phyloP scores from a whole-genome alignment of 1,284 basidiomycete species.

The Malassezia yamatoensis region DNA sequence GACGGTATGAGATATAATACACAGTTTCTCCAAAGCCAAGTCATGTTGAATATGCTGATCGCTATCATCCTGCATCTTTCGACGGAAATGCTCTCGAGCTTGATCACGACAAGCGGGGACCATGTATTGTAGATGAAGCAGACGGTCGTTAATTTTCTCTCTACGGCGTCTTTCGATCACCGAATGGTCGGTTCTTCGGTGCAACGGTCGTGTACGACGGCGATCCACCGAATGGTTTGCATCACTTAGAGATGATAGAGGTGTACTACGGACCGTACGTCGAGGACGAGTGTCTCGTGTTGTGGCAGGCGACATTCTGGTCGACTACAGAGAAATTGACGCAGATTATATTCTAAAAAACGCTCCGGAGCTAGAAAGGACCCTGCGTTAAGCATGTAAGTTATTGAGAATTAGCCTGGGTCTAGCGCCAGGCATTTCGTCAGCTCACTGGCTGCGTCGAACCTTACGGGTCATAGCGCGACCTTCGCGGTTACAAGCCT shows the following conservation, averaged over 20 bases:
- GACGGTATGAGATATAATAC: slow-evolving; percentile 41
- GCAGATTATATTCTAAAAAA: too few relatives aligned
- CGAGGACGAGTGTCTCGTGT: too few relatives aligned
- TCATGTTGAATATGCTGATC: slow-evolving; percentile 20
- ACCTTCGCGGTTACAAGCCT: neutral
- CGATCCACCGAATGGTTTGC: neutral
- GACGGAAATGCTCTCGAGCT: slow-evolving; percentile 27
- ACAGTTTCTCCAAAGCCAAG: slow-evolving; percentile 44
- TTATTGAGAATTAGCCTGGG: too few relatives aligned
- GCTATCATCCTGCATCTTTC: slow-evolving; percentile 16
- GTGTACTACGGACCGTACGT: too few relatives aligned
- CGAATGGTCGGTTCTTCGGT: slow-evolving; percentile 44
- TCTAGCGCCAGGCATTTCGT: too few relatives aligned
- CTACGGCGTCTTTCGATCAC: slow-evolving; percentile 43
- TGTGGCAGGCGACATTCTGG: too few relatives aligned
- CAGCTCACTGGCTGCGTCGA: too few relatives aligned
- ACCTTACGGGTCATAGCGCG: neutral
- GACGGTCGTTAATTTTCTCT: slow-evolving; percentile 47
- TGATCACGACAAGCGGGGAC: slow-evolving; percentile 43
- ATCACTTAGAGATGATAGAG: too few relatives aligned
- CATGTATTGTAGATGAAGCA: slow-evolving; percentile 32
- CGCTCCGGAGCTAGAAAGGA: too few relatives aligned
- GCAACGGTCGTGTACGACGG: slow-evolving; percentile 27
- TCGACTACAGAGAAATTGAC: too few relatives aligned
- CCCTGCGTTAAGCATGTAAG: too few relatives aligned